Base-by-base conservation (phyloP, 371 early-diverging fungal genomes). In the Fennellomyces sp. region DNA sequence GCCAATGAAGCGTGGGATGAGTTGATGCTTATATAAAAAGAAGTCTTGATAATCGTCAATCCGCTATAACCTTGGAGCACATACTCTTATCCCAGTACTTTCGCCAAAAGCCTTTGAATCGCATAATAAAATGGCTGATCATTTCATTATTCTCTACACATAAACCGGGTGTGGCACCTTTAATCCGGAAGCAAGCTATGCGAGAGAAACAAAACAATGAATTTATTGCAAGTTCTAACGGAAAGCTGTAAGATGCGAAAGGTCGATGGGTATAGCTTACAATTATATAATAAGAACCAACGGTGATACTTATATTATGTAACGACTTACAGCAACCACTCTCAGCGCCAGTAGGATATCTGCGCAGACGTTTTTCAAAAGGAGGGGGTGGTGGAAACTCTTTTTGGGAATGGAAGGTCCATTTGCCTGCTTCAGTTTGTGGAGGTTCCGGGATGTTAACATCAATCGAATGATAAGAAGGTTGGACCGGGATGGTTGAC, bases 361-460 rank as follows among this genome's bases (percentile, higher is more conserved):
- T 52, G 51, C 61, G 65, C 41, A 81, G 39, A 39, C 61, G 68
- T 50, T 77, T 75, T 41, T 78, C 81, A 56, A 81, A 81, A 0
- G 69, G 65, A 13, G 78, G 78, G 19, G 81, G 81, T 21, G 81
- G 61, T 35, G 81, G 78, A 47, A 81, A 73, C 31, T 81, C 78
- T 23, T 38, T 60, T 61, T 74, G 74, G 0, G 81, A 74, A 56
- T 78, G 78, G 51, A 81, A 81, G 10, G 78, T 76, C 78, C 78
- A 81, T 56, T 68, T 65, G 28, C 81, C 81, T 15, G 75, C 77
- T 65, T 81, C 81, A 7, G 78, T 76, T 45, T 68, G 67, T 23
- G 81, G 78, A 23, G 78, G 78, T 54, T 80, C 80, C 17, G 80
- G 80, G 52, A 76, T 69, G 5, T 72, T 64, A 19, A 72, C 60